Evolutionary conservation across 495 filamentous ascomycete species (phyloP).

Genomic region (Hypoxylon fuscum): DNA sequence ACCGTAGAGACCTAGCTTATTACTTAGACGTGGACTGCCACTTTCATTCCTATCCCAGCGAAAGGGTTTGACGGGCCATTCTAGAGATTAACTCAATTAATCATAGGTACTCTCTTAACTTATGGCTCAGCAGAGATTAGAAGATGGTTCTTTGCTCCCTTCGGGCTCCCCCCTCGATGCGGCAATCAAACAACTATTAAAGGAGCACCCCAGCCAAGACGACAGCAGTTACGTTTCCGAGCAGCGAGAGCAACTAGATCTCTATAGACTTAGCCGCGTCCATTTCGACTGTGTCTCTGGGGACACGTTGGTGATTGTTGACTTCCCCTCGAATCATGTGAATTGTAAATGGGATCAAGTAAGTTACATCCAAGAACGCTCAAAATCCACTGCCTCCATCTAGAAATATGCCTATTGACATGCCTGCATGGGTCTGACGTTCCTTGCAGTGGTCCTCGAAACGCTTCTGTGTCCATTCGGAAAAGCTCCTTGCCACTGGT

Average conservation of each 20-base stretch:
- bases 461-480: constrained; percentile 55
- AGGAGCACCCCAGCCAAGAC: constrained; percentile 10
- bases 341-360: constrained; percentile 37
- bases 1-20: no score
- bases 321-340: constrained; percentile 49
- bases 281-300: constrained; percentile 50
- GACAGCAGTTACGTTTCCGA: constrained; percentile 4
- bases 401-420: no score
- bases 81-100: no score
- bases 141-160: no score
- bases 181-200: constrained; percentile 18
- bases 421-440: no score
- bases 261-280: constrained; percentile 31
- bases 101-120: no score
- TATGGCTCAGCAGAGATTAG: no score
- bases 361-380: constrained; percentile 4
- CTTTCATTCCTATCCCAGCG: no score
- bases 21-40: no score
- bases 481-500: constrained; percentile 54
- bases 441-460: constrained; percentile 41
- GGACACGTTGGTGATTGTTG: constrained; percentile 66
- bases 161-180: constrained; percentile 19
- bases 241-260: constrained; percentile 30
- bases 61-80: no score
- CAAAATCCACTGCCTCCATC: no score